Evolutionary conservation across 2,329 filamentous ascomycete species (phyloP), one percentile per base, ranked within the genome.

Genomic region (Pseudopithomyces maydicus): DNA sequence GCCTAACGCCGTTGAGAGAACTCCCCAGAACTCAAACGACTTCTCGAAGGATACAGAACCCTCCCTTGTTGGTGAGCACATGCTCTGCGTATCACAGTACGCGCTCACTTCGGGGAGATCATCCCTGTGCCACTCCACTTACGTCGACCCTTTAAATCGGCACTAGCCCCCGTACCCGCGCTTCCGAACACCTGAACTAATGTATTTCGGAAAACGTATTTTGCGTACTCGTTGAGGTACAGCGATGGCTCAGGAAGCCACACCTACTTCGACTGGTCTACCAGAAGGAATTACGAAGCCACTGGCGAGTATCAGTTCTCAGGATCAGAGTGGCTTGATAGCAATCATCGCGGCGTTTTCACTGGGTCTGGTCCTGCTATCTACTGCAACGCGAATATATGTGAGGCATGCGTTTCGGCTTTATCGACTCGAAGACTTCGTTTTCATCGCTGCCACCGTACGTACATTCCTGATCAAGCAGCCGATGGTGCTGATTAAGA

Each of bases 281-380:
- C 45, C 45, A n/a, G 45, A 48, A 48, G 45, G 45, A 11, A 33
- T 48, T 48, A 33, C 45, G 22, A 19, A 48, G 12, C 45, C 45
- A 33, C 22, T 48, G 26, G 22, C 26, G 19, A 17, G 45, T 29
- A 48, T 48, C 20, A 48, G 35, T 20, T 14, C 45, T 35, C 45
- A 35, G n/a, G 45, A 48, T 17, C 45, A 48, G 19, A 48, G 45
- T 35, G 45, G 45, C 15, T 35, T 48, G 29, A 48, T 48, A 23
- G 45, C 45, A n/a, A 48, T 48, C 5, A 15, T 48, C 12, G 33
- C 45, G 22, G 45, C 45, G 23, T 48, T 48, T 48, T 23, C 45
- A 23, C 29, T 48, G 20, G 45, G 45, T n/a, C n/a, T 48, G 45
- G 23, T 48, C 14, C 26, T 48, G 45, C 17, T 48, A 20, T 32